Evolutionary conservation across 192 early-diverging fungal species (phyloP).

Genomic region (Backusella circina): DNA sequence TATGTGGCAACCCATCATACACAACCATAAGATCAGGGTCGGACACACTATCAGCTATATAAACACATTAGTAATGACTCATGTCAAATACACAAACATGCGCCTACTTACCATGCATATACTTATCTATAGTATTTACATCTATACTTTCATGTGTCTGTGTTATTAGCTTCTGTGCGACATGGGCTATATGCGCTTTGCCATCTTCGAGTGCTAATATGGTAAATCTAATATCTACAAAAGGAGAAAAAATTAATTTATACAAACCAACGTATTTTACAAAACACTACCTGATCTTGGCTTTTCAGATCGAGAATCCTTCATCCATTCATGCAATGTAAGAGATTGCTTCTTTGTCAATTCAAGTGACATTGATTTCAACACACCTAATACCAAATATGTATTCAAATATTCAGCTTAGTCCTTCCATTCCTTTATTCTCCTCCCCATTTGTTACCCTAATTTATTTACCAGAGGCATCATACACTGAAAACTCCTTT

Average conservation of each 20-base stretch:
- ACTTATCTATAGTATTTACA: conserved; percentile 43
- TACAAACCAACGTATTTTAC: background rate
- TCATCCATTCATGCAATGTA: conserved; percentile 19
- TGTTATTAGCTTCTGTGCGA: background rate
- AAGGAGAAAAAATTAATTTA: background rate
- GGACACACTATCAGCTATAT: conserved; percentile 2
- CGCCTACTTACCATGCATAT: conserved; percentile 40
- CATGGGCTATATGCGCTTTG: conserved; percentile 1
- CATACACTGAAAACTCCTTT: conserved; percentile 20
- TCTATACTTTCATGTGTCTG: conserved; percentile 16
- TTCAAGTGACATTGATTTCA: conserved; percentile 16
- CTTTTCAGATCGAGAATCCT: background rate
- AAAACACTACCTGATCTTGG: background rate
- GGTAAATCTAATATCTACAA: conserved; percentile 10
- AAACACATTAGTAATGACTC: conserved; percentile 2
- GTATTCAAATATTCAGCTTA: background rate
- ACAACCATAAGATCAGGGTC: conserved; percentile 33
- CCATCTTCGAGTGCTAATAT: conserved; percentile 10
- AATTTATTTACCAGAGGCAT: conserved; percentile 16
- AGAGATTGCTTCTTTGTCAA: conserved; percentile 18
- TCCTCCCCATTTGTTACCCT: background rate
- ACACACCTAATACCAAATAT: background rate
- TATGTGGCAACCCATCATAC: conserved; percentile 31
- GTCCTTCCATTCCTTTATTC: background rate
- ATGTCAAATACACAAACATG: background rate